Evolutionary conservation across 495 filamentous ascomycete species (phyloP), one percentile per base, ranked within the genome.

Genomic region (Immersiella caudata): DNA sequence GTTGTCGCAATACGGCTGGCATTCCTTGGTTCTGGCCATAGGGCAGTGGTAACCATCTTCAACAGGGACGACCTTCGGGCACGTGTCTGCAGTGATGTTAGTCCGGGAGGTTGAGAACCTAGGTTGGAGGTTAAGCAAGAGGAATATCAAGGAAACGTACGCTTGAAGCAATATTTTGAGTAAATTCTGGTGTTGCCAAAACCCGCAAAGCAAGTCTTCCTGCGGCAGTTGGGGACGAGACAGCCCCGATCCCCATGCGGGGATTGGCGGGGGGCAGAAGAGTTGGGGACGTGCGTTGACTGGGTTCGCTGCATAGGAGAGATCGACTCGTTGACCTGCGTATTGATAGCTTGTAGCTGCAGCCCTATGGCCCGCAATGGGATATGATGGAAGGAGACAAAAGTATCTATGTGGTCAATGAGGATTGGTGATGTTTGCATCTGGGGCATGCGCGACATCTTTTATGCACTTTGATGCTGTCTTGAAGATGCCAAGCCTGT

Each of bases 41-140:
- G 20, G 8, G 63, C 63, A 65, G 63, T 57, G 54, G 52, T 46
- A 65, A 11, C 63, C 63, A 21, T 65, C 63, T 12, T 58, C 50
- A 33, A 58, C n/a, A 21, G 63, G 18, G 2, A 65, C 21, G 0
- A 20, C 55, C 20, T 35, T 56, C 9, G 29, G 7, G 33, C 63
- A 65, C 8, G 63, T 65, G 18, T 65, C 51, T 65, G 20, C 1
- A 18, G 16, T 3, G 22, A 9, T 26, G 49, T 40, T 0, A 16
- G 60, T 50, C n/a, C n/a, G n/a, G n/a, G n/a, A n/a, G n/a, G n/a
- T n/a, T n/a, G 27, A 62, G 21, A 22, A 33, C 24, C 18, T 2
- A 24, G 25, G 14, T n/a, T 20, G 2, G 27, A 62, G 29, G n/a
- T n/a, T n/a, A n/a, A 16, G 22, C 8, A 50, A 9, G 14, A 2